Evolutionary conservation across 2,329 filamentous ascomycete genomes (phyloP).

Genomic region (Fusarium sp.): DNA sequence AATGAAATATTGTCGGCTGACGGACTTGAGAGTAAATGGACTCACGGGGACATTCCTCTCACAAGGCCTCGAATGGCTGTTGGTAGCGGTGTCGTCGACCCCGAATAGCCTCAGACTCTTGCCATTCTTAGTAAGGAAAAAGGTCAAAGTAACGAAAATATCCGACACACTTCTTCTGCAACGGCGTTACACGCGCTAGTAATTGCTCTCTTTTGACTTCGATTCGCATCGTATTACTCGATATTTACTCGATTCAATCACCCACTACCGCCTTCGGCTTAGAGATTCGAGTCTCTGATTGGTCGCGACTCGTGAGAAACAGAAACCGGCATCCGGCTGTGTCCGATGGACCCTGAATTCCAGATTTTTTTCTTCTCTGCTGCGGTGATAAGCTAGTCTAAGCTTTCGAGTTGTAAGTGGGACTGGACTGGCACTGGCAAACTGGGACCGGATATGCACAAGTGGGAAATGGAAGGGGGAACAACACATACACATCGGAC

Average conservation of each 20-base stretch:
- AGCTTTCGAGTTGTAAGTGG: conserved; percentile 32
- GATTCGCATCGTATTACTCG: conserved; percentile 51
- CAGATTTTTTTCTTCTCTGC: not conserved
- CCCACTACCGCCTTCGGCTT: conserved; percentile 35
- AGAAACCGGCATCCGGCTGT: conserved; percentile 40
- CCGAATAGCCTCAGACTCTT: conserved; percentile 15
- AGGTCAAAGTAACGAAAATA: conserved; percentile 2
- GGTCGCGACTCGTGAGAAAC: conserved; percentile 17
- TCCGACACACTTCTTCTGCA: not conserved
- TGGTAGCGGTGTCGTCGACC: not conserved
- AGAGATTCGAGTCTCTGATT: conserved; percentile 37
- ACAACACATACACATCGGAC: conserved; percentile 14
- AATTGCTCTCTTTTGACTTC: not conserved
- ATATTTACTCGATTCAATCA: conserved; percentile 62
- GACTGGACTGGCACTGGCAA: not conserved
- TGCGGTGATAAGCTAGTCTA: conserved; percentile 16
- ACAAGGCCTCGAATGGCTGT: not conserved
- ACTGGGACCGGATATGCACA: conserved; percentile 27
- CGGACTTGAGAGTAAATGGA: not conserved
- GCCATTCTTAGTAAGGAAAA: not conserved
- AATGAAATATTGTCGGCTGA: conserved; percentile 5
- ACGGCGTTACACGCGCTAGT: not conserved
- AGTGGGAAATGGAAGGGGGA: not conserved
- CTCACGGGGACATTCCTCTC: not conserved
- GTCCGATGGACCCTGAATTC: conserved; percentile 42